Conservation (phyloP, 768 basidiomycete genomes). For the Hericium erinaceus region DNA sequence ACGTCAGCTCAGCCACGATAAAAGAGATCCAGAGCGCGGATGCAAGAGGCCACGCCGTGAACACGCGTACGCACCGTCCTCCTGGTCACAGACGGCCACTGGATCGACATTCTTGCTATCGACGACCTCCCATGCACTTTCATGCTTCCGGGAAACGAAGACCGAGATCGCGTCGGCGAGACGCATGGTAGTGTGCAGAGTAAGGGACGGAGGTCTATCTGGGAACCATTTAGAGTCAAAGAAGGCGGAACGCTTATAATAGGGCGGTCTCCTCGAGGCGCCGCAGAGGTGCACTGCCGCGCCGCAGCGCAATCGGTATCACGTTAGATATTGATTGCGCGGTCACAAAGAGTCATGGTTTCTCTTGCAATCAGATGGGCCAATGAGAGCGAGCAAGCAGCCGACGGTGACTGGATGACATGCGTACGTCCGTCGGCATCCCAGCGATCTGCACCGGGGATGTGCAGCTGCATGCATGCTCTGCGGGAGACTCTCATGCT, state of each 20-base stretch:
- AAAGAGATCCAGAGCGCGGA: neutral
- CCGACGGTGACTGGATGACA: neutral
- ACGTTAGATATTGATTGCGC: constrained; percentile 3
- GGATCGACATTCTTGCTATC: constrained; percentile 56
- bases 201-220: neutral
- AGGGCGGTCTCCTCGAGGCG: neutral
- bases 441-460: too few species aligned
- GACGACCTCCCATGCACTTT: constrained; percentile 72
- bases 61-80: constrained; percentile 36
- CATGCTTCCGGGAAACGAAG: constrained; percentile 42
- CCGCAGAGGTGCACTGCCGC: neutral
- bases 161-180: constrained; percentile 16
- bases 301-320: neutral
- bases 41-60: neutral
- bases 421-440: neutral
- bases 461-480: too few species aligned
- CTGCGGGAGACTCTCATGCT: too few species aligned
- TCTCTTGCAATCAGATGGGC: neutral
- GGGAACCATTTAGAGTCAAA: neutral
- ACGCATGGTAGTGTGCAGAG: constrained; percentile 6
- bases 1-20: neutral
- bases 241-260: neutral
- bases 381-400: neutral
- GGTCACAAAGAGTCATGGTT: neutral
- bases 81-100: constrained; percentile 51